phyloP scores from a whole-genome alignment of 2,329 filamentous ascomycete genomes.

The Ceratocystiopsis minuta region DNA sequence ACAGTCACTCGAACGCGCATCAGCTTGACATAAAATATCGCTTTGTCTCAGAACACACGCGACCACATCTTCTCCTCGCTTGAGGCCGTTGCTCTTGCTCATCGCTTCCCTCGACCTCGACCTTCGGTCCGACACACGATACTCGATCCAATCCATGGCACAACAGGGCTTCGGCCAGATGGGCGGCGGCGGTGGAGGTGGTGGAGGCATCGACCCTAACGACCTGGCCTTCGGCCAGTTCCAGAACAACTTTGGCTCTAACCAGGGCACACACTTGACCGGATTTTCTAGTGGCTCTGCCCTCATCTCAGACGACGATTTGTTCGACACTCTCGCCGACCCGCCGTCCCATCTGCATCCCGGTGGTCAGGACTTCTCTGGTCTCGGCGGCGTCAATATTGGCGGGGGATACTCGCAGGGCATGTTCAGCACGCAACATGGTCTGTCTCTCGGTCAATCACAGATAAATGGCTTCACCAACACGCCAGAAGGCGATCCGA shows the following conservation, averaged over 20 bases:
- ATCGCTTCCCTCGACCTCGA: too few relatives aligned
- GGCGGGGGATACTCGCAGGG: slow-evolving; percentile 30
- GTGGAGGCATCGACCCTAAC: slow-evolving; percentile 41
- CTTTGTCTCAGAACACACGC: too few relatives aligned
- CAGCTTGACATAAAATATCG: too few relatives aligned
- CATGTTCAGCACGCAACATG: slow-evolving; percentile 37
- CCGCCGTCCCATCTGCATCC: slow-evolving; percentile 31
- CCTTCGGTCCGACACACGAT: too few relatives aligned
- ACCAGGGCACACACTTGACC: slow-evolving; percentile 39
- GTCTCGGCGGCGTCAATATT: slow-evolving; percentile 38
- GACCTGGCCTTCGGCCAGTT: slow-evolving; percentile 27
- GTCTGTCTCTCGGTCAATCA: slow-evolving; percentile 44
- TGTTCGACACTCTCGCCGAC: slow-evolving; percentile 54
- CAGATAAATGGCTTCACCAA: slow-evolving; percentile 72
- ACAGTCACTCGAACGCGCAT: too few relatives aligned
- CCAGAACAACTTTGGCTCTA: slow-evolving; percentile 39
- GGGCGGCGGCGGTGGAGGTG: slow-evolving; percentile 29
- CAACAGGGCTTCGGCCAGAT: slow-evolving; percentile 40
- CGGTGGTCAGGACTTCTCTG: slow-evolving; percentile 37
- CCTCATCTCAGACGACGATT: slow-evolving; percentile 72
- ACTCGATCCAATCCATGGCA: slow-evolving; percentile 22
- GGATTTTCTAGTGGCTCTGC: slow-evolving; percentile 64
- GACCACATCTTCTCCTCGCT: too few relatives aligned
- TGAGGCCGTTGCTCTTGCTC: too few relatives aligned
- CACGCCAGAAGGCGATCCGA: slow-evolving; percentile 79